Percentiles rank a stretch among this genome's conserved stretches.
These are phyloP conservation scores for Solanum piurae DNA, from an alignment of 257 asterid species.

Conservation along the genomic window DNA sequence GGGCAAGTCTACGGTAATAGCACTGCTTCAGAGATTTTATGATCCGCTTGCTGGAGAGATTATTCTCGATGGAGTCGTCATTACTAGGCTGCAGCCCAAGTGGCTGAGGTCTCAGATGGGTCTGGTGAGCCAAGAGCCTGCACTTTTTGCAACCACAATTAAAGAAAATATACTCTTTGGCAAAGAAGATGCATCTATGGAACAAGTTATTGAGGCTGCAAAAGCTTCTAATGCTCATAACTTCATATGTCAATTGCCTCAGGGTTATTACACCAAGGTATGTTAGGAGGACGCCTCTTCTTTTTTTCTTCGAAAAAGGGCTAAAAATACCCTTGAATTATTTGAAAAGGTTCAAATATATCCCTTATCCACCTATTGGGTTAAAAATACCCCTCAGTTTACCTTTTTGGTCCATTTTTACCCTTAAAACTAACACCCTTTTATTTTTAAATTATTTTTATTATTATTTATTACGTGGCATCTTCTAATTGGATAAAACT, in stretches of 20 bases:
- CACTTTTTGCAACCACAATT: slow-evolving; percentile 72
- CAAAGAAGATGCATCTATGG: slow-evolving; percentile 64
- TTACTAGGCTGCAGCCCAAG: slow-evolving; percentile 63
- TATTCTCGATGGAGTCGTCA: slow-evolving; percentile 52
- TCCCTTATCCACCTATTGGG: too few relatives aligned
- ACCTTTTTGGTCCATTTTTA: too few relatives aligned
- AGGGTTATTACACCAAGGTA: slow-evolving; percentile 86
- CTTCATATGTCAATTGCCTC: slow-evolving; percentile 70
- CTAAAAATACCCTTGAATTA: too few relatives aligned
- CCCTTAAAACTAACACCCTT: too few relatives aligned
- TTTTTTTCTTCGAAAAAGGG: too few relatives aligned
- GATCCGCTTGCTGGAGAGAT: slow-evolving; percentile 72
- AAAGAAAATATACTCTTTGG: slow-evolving; percentile 82
- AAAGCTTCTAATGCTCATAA: slow-evolving; percentile 90
- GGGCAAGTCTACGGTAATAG: slow-evolving; percentile 77
- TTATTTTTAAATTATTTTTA: too few relatives aligned
- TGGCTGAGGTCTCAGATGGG: slow-evolving; percentile 97
- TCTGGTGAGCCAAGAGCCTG: slow-evolving; percentile 89
- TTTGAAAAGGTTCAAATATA: too few relatives aligned
- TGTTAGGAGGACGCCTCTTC: not conserved
- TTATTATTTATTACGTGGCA: too few relatives aligned
- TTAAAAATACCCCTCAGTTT: too few relatives aligned
- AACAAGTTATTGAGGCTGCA: slow-evolving; percentile 68
- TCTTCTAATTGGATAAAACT: too few relatives aligned
- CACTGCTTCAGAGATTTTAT: slow-evolving; percentile 69